These are phyloP conservation scores for Adenanthera pavonina DNA, from an alignment of 306 rosid species.

Conservation along the genomic window DNA sequence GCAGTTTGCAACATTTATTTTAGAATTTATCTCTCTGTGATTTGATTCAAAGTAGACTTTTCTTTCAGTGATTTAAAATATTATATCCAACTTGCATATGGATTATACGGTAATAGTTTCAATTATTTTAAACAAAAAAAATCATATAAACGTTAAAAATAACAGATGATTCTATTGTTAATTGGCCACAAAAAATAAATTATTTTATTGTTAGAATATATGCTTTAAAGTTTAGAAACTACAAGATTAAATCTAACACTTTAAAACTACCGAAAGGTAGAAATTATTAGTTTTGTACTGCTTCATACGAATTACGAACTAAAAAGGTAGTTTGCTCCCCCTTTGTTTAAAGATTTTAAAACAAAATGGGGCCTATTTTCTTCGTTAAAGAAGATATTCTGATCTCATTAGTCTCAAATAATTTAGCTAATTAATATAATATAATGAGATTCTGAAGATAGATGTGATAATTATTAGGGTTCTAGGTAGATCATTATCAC, in stretches of 20 bases:
- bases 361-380: slow-evolving; percentile 19
- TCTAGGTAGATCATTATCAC: slow-evolving; percentile 9
- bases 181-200: too few species aligned
- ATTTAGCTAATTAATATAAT: not conserved
- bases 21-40: not conserved
- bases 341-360: slow-evolving; percentile 2
- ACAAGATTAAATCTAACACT: not conserved
- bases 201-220: too few species aligned
- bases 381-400: slow-evolving; percentile 1
- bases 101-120: not conserved
- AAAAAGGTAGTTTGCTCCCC: not conserved
- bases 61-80: not conserved
- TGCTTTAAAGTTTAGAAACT: not conserved
- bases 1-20: not conserved
- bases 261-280: too few species aligned
- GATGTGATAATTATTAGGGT: slow-evolving; percentile 10
- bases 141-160: not conserved
- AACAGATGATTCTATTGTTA: not conserved
- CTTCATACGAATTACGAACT: too few species aligned
- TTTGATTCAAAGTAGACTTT: not conserved
- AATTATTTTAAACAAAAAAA: not conserved
- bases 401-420: slow-evolving; percentile 2
- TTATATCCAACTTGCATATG: not conserved
- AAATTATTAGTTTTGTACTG: too few species aligned
- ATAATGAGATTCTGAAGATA: not conserved